These are phyloP conservation scores for Chlorella sp. DNA, from an alignment of 139 green algal species.

Conservation along the genomic window DNA sequence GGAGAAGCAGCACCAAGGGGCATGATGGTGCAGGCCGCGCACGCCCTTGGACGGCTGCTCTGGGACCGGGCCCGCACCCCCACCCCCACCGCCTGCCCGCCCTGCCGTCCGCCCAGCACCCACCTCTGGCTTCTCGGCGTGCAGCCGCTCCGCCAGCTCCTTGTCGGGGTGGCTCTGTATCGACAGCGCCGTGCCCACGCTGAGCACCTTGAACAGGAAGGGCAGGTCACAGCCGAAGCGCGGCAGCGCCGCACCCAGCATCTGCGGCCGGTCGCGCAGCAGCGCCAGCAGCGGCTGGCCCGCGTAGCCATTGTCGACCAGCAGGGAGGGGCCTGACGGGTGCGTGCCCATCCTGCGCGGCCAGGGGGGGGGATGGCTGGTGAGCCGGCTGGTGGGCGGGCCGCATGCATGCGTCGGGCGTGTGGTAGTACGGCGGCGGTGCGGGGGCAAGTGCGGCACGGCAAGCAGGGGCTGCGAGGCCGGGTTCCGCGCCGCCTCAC, in stretches of 20 bases:
- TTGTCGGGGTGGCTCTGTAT: constrained; percentile 99
- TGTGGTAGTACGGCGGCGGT: not conserved
- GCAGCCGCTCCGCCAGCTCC: constrained; percentile 86
- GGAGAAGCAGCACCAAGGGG: no score
- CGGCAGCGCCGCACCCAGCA: constrained; percentile 71
- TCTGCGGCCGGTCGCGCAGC: constrained; percentile 70
- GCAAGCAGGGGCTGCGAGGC: not conserved
- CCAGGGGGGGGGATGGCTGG: no score
- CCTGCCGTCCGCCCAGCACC: not conserved
- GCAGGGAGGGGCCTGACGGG: constrained; percentile 79
- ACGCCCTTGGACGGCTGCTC: not conserved
- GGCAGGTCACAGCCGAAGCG: constrained; percentile 84
- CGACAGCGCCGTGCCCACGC: constrained; percentile 91
- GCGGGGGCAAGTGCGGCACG: not conserved
- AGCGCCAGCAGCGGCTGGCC: constrained; percentile 60
- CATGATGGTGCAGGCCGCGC: no score
- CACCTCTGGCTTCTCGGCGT: constrained; percentile 80
- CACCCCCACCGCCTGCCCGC: not conserved
- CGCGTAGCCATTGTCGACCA: constrained; percentile 46
- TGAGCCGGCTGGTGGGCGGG: not conserved
- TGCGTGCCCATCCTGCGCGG: constrained; percentile 93
- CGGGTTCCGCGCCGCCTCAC: constrained; percentile 49
- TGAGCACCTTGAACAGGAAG: constrained; percentile 98
- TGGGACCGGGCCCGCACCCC: not conserved
- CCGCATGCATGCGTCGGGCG: not conserved